These are phyloP conservation scores for Diospyros kaki DNA, from an alignment of 148 eudicot genomes.

Conservation along the genomic window DNA sequence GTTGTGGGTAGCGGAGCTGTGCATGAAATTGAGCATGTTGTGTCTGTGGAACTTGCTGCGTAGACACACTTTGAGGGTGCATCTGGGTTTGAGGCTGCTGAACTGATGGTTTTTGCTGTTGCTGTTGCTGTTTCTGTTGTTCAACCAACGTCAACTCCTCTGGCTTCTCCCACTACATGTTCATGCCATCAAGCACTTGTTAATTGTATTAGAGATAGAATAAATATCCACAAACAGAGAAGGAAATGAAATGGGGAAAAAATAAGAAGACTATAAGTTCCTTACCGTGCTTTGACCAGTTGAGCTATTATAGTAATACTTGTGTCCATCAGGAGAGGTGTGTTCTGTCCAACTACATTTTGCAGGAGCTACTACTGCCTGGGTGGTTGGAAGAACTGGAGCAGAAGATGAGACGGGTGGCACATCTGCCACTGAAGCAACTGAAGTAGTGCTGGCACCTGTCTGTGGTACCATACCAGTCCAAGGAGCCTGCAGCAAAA, in stretches of 20 bases:
- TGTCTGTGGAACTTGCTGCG: constrained; percentile 49
- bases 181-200: constrained; percentile 10
- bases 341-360: constrained; percentile 95
- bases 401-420: constrained; percentile 37
- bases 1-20: constrained; percentile 40
- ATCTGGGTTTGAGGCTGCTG: constrained; percentile 53
- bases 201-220: background rate
- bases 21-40: constrained; percentile 36
- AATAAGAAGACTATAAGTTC: constrained; percentile 4
- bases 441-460: constrained; percentile 29
- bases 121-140: constrained; percentile 20
- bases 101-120: constrained; percentile 37
- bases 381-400: constrained; percentile 31
- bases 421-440: constrained; percentile 33
- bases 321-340: constrained; percentile 84
- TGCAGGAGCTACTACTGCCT: constrained; percentile 26
- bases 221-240: background rate
- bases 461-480: constrained; percentile 42
- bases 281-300: constrained; percentile 95
- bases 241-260: background rate
- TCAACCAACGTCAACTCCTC: constrained; percentile 63
- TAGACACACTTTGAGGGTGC: constrained; percentile 38
- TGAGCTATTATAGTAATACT: constrained; percentile 77
- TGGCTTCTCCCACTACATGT: constrained; percentile 81
- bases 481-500: constrained; percentile 58